These are phyloP conservation scores for Cryptococcus wingfieldii DNA, from an alignment of 1,284 basidiomycete genomes.

Conservation along the genomic window DNA sequence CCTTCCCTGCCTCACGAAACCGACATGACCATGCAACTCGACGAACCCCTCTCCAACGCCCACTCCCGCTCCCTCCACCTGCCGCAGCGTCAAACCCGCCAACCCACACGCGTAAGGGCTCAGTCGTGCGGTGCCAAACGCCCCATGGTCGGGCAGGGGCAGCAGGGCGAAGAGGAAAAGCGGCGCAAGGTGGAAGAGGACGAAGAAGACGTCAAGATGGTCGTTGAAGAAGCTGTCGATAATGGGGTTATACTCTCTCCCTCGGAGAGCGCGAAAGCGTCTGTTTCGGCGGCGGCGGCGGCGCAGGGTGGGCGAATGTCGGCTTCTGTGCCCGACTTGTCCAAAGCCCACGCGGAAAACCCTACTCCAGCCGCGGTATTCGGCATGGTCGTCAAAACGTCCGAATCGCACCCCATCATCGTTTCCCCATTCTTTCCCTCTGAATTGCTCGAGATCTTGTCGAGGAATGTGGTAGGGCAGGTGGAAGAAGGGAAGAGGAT, in stretches of 20 bases:
- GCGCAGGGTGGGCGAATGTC: conserved; percentile 14
- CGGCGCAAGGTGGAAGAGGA: conserved; percentile 39
- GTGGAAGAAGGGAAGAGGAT: conserved; percentile 5
- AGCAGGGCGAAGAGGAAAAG: conserved; percentile 28
- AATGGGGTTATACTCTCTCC: conserved; percentile 26
- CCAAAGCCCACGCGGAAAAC: conserved; percentile 3
- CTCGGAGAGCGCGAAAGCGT: neutral
- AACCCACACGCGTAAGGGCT: conserved; percentile 10
- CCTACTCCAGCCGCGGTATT: conserved; percentile 19
- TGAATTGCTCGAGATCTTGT: conserved; percentile 31
- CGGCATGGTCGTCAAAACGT: conserved; percentile 59
- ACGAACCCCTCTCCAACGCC: neutral
- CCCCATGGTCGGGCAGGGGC: conserved; percentile 9
- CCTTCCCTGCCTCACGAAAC: conserved; percentile 5
- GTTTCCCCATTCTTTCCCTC: conserved; percentile 49
- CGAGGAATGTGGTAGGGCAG: conserved; percentile 32
- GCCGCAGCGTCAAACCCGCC: too few species aligned
- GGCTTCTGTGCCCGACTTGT: conserved; percentile 27
- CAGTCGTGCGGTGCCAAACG: conserved; percentile 42
- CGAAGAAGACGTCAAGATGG: conserved; percentile 14
- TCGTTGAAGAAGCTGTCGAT: conserved; percentile 33
- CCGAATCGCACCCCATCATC: conserved; percentile 79
- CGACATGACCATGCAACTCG: conserved; percentile 8
- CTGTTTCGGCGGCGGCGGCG: neutral
- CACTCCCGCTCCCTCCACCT: too few species aligned